phyloP scores from a whole-genome alignment of 345 rosid genomes.

The Erodium maritimum region DNA sequence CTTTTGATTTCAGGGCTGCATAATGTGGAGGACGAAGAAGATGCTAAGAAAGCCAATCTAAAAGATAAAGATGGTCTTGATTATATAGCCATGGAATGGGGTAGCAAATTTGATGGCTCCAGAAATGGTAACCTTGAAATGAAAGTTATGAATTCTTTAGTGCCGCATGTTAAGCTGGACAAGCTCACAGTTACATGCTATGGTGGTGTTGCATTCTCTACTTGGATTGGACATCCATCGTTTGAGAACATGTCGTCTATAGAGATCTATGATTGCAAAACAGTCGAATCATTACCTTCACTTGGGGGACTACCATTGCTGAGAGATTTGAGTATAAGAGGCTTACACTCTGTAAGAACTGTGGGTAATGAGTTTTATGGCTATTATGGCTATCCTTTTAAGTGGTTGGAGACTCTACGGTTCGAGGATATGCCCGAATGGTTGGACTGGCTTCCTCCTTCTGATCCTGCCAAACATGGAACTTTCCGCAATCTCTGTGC shows the following conservation, averaged over 20 bases:
- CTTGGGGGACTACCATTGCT: neutral
- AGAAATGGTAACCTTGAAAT: slow-evolving; percentile 9
- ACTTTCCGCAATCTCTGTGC: neutral
- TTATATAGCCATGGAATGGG: slow-evolving; percentile 21
- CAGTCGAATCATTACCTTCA: neutral
- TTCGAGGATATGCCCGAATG: neutral
- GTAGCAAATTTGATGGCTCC: slow-evolving; percentile 2
- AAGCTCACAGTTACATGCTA: slow-evolving; percentile 18
- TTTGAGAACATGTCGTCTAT: neutral
- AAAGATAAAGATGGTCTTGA: slow-evolving; percentile 20
- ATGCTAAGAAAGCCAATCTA: slow-evolving; percentile 1
- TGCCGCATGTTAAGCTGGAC: slow-evolving; percentile 26
- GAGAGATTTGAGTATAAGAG: neutral
- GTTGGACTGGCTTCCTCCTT: neutral
- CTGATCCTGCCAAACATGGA: neutral
- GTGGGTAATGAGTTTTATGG: neutral
- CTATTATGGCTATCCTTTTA: neutral
- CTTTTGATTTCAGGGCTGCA: neutral
- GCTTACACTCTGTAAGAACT: neutral
- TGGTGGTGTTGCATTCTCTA: slow-evolving; percentile 11
- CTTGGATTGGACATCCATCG: neutral
- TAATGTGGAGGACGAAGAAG: neutral
- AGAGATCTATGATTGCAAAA: neutral
- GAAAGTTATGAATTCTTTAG: slow-evolving; percentile 25
- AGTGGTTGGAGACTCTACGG: neutral